Evolutionary conservation across 352 stramenopile species (phyloP).

Genomic region (Phytopythium montanum): DNA sequence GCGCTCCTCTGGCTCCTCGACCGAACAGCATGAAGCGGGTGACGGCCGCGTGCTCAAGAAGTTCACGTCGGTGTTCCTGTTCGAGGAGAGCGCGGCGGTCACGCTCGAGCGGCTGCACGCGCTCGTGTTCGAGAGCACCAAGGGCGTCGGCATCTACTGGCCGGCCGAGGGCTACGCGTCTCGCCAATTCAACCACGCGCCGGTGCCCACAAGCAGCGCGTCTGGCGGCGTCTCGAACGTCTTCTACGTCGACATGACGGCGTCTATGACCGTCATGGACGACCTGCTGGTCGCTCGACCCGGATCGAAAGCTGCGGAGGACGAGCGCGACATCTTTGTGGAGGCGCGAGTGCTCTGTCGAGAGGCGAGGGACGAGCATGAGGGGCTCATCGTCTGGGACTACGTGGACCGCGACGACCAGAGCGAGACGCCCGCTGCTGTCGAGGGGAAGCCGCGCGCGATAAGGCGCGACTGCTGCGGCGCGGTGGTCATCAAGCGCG

Average conservation of each 20-base stretch:
- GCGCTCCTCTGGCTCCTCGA: conserved; percentile 5
- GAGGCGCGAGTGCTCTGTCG: conserved; percentile 55
- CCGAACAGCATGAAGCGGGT: conserved; percentile 20
- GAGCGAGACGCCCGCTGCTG: no score
- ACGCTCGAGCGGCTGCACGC: conserved; percentile 41
- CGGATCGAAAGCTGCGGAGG: background rate
- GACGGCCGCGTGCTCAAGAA: conserved; percentile 63
- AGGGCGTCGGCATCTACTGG: conserved; percentile 56
- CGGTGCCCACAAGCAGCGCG: background rate
- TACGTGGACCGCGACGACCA: conserved; percentile 65
- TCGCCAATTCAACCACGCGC: conserved; percentile 28
- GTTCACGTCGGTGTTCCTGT: conserved; percentile 63
- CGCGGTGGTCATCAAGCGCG: conserved; percentile 34
- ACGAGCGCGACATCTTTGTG: conserved; percentile 38
- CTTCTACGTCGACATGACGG: conserved; percentile 44
- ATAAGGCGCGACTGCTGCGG: conserved; percentile 55
- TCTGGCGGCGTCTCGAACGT: conserved; percentile 25
- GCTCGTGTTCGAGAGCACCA: conserved; percentile 41
- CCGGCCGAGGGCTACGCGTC: conserved; percentile 35
- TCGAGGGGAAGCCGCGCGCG: conserved; percentile 8
- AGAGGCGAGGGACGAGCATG: conserved; percentile 26
- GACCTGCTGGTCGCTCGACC: conserved; percentile 1
- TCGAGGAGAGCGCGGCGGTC: conserved; percentile 29
- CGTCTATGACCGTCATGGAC: conserved; percentile 38
- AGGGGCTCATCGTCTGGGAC: conserved; percentile 53